These are phyloP conservation scores for Chionographis japonica DNA, from an alignment of 106 monocot genomes.

Conservation along the genomic window DNA sequence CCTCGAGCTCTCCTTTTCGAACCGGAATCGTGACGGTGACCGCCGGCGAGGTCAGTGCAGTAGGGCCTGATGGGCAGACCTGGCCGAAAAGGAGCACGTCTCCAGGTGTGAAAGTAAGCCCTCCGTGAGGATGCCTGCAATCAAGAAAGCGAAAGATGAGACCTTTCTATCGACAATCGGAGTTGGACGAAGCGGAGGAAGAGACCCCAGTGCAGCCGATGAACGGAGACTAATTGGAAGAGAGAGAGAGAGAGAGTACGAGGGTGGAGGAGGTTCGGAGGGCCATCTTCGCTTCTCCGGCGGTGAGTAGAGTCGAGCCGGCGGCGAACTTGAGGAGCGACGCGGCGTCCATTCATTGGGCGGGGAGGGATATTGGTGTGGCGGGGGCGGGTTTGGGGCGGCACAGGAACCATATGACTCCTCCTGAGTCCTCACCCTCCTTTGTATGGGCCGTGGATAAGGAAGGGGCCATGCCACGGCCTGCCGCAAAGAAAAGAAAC, in stretches of 20 bases:
- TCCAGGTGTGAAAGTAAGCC: conserved; percentile 4
- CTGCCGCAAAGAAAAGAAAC: too few relatives aligned
- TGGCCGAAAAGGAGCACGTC: conserved; percentile 5
- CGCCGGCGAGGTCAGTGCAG: conserved; percentile 9
- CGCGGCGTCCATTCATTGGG: conserved; percentile 39
- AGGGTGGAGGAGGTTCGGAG: conserved; percentile 25
- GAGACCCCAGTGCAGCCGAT: background rate
- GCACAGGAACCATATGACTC: too few relatives aligned
- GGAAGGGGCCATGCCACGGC: too few relatives aligned
- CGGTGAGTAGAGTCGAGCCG: conserved; percentile 11
- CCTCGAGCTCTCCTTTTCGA: conserved; percentile 70
- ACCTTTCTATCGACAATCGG: too few relatives aligned
- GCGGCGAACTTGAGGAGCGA: conserved; percentile 29
- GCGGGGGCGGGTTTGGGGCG: too few relatives aligned
- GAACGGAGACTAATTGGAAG: background rate
- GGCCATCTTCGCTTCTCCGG: conserved; percentile 40
- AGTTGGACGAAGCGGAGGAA: background rate
- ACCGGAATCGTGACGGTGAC: conserved; percentile 1
- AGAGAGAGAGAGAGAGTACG: conserved; percentile 7
- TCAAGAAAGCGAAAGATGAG: background rate
- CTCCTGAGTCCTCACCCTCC: too few relatives aligned
- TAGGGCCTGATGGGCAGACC: conserved; percentile 16
- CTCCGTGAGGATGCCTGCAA: conserved; percentile 20
- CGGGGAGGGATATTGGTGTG: too few relatives aligned
- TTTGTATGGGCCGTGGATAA: too few relatives aligned